These are phyloP conservation scores for Ramularia collo-cygni DNA, from an alignment of 2,329 filamentous ascomycete genomes.

Conservation along the genomic window DNA sequence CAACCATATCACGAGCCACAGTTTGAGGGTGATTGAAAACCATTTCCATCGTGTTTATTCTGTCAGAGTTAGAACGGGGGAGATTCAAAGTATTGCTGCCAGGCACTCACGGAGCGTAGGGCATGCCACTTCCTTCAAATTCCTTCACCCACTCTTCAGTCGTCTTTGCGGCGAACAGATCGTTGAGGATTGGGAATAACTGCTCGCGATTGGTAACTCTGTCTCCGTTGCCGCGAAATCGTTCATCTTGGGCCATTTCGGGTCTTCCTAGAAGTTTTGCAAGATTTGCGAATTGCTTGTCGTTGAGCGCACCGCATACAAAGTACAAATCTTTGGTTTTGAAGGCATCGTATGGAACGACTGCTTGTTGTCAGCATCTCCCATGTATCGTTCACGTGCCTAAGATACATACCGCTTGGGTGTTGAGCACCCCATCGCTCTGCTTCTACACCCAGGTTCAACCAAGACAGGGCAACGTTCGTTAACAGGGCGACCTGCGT, in stretches of 20 bases:
- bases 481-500: slow-evolving; percentile 37
- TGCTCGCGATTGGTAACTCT: slow-evolving; percentile 28
- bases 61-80: no score
- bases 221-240: slow-evolving; percentile 26
- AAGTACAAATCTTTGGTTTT: slow-evolving; percentile 27
- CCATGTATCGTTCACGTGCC: no score
- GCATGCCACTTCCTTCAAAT: slow-evolving; percentile 40
- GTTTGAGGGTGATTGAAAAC: slow-evolving; percentile 42
- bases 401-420: slow-evolving; percentile 26
- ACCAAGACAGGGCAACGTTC: slow-evolving; percentile 37
- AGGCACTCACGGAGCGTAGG: slow-evolving; percentile 30
- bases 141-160: slow-evolving; percentile 36
- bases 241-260: slow-evolving; percentile 24
- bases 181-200: slow-evolving; percentile 33
- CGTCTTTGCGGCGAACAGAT: slow-evolving; percentile 31
- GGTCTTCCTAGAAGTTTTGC: slow-evolving; percentile 20
- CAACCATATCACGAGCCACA: slow-evolving; percentile 29
- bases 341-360: slow-evolving; percentile 44
- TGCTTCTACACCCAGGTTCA: slow-evolving; percentile 37
- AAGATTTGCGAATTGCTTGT: slow-evolving; percentile 34
- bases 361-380: slow-evolving; percentile 8
- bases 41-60: slow-evolving; percentile 39
- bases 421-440: slow-evolving; percentile 42
- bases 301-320: slow-evolving; percentile 27
- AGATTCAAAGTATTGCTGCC: no score